Conservation (phyloP, 768 basidiomycete species). For the Naganishia antarctica region DNA sequence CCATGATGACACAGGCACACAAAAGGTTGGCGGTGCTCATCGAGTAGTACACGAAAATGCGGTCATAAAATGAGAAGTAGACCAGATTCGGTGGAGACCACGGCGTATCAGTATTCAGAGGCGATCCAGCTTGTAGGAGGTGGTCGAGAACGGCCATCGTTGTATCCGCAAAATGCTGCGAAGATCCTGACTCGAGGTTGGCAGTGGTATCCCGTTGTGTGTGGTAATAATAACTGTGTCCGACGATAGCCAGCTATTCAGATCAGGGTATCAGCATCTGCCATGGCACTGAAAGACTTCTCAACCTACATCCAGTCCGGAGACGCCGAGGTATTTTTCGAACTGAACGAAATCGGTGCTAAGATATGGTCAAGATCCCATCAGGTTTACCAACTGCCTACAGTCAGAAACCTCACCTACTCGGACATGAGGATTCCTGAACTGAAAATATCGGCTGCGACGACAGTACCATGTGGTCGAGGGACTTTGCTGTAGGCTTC, state of each 20-base stretch:
- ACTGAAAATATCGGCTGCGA: constrained; percentile 87
- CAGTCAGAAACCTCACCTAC: too few relatives aligned
- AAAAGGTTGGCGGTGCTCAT: constrained; percentile 65
- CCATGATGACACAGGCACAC: constrained; percentile 54
- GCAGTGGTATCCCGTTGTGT: constrained; percentile 83
- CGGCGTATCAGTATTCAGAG: constrained; percentile 43
- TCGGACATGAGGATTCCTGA: constrained; percentile 86
- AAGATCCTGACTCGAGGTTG: constrained; percentile 76
- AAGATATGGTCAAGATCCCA: background rate
- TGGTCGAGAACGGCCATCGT: constrained; percentile 69
- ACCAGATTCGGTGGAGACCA: constrained; percentile 62
- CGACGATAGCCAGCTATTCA: constrained; percentile 79
- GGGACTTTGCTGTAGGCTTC: constrained; percentile 80
- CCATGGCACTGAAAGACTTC: background rate
- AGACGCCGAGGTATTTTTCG: constrained; percentile 78
- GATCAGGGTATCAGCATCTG: constrained; percentile 20
- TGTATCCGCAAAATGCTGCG: constrained; percentile 84
- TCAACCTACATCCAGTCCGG: constrained; percentile 73
- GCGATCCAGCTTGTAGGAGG: constrained; percentile 62
- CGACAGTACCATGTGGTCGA: constrained; percentile 77
- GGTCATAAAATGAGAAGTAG: constrained; percentile 68
- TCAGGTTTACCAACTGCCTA: too few relatives aligned
- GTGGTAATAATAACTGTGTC: constrained; percentile 89
- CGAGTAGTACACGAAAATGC: constrained; percentile 65
- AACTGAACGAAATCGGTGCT: constrained; percentile 97